Conservation (phyloP, 192 early-diverging fungal species). For the Helicostylum pulchrum region DNA sequence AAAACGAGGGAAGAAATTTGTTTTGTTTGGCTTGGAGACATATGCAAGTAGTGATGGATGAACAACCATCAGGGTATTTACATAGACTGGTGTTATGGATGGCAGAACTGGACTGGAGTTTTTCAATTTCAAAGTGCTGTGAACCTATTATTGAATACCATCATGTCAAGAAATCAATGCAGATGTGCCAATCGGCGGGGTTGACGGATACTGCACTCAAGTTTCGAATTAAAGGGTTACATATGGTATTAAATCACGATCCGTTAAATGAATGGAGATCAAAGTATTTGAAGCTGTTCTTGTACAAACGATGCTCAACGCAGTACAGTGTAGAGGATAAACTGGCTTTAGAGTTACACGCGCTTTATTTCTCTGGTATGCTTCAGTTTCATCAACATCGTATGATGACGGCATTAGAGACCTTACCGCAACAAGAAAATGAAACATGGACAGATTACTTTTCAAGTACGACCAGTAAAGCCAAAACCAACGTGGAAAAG, state of each 20-base stretch:
- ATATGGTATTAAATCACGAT: background rate
- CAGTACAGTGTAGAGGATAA: background rate
- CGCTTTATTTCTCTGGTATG: background rate
- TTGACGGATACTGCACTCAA: background rate
- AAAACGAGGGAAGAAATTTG: conserved; percentile 1
- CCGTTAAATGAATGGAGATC: background rate
- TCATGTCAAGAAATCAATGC: background rate
- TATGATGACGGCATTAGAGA: background rate
- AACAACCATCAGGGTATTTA: background rate
- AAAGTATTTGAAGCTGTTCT: background rate
- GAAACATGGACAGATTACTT: background rate
- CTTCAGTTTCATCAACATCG: background rate
- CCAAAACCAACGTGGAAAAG: background rate
- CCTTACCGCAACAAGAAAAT: background rate
- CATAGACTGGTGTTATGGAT: background rate
- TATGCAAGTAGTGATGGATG: background rate
- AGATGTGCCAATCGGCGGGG: background rate
- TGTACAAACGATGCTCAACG: background rate
- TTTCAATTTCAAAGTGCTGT: background rate
- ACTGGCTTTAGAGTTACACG: background rate
- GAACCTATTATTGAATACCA: background rate
- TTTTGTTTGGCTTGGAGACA: conserved; percentile 12
- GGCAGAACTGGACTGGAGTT: background rate
- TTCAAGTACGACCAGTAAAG: background rate
- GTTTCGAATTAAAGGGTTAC: background rate